Evolutionary conservation across 345 rosid species (phyloP).

Genomic region (Rhizophora mangle): DNA sequence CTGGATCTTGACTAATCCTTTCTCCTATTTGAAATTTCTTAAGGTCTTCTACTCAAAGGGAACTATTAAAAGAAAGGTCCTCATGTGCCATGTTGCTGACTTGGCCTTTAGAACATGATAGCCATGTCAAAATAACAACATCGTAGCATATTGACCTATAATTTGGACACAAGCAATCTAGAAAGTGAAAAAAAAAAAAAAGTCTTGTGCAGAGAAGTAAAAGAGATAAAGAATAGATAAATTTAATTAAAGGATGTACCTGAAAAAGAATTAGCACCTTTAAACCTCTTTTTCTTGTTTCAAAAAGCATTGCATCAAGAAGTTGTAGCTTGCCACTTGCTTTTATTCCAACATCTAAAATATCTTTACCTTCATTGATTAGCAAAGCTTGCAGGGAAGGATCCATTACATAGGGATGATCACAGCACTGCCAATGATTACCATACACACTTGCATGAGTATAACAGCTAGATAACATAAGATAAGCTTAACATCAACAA

Average conservation of each 20-base stretch:
- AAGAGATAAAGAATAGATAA: neutral
- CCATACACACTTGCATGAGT: neutral
- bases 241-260: constrained; percentile 41
- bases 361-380: constrained; percentile 35
- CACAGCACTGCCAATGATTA: constrained; percentile 70
- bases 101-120: no score
- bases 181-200: constrained; percentile 1
- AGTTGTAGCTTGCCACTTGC: constrained; percentile 87
- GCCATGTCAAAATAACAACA: neutral
- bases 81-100: no score
- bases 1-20: no score
- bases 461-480: neutral
- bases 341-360: constrained; percentile 69
- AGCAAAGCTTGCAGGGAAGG: constrained; percentile 37
- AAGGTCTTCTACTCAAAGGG: no score
- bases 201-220: neutral
- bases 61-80: no score
- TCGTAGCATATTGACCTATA: neutral
- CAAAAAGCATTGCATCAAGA: constrained; percentile 68
- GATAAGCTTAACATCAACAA: neutral
- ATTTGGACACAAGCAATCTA: neutral
- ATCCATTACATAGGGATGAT: constrained; percentile 78
- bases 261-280: constrained; percentile 80
- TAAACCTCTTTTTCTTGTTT: constrained; percentile 45
- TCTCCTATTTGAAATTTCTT: no score